Percentiles rank a stretch among this genome's conserved stretches.
Evolutionary conservation across 2,329 filamentous ascomycete genomes (phyloP).

Genomic region (Penicillium decumbens): DNA sequence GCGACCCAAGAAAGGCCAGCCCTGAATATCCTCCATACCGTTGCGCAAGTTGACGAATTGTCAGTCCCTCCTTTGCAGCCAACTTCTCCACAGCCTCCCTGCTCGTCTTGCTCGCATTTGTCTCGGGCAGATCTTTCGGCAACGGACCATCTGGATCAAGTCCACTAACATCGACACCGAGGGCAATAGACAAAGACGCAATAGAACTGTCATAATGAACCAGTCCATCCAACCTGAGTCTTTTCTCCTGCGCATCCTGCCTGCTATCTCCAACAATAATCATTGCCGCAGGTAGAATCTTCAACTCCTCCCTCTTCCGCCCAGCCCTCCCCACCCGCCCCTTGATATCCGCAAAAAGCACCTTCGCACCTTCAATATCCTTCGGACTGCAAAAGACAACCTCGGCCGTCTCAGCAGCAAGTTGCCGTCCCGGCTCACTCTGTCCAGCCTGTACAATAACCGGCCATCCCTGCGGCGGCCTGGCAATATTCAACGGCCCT

Average conservation of each 20-base stretch:
- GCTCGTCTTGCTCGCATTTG: slow-evolving; percentile 51
- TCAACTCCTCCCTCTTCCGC: slow-evolving; percentile 45
- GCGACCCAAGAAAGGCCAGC: slow-evolving; percentile 50
- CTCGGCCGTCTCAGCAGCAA: slow-evolving; percentile 53
- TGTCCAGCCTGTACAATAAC: slow-evolving; percentile 55
- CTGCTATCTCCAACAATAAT: slow-evolving; percentile 49
- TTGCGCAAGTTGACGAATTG: slow-evolving; percentile 50
- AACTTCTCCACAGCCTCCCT: slow-evolving; percentile 46
- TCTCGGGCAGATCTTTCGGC: slow-evolving; percentile 49
- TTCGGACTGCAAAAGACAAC: slow-evolving; percentile 51
- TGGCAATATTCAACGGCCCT: slow-evolving; percentile 51
- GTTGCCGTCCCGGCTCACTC: slow-evolving; percentile 49
- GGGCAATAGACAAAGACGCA: slow-evolving; percentile 48
- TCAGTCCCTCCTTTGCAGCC: slow-evolving; percentile 45
- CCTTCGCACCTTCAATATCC: slow-evolving; percentile 46
- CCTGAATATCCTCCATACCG: slow-evolving; percentile 50
- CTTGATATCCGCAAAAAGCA: slow-evolving; percentile 52
- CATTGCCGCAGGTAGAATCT: slow-evolving; percentile 51
- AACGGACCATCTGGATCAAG: slow-evolving; percentile 50
- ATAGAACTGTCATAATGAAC: slow-evolving; percentile 55
- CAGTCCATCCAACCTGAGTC: slow-evolving; percentile 48
- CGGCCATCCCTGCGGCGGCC: slow-evolving; percentile 53
- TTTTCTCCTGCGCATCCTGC: slow-evolving; percentile 48
- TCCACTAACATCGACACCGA: slow-evolving; percentile 47
- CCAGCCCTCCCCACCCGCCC: slow-evolving; percentile 45